Conservation (phyloP, 2,329 filamentous ascomycete species). For the Colletotrichum brevisporum region DNA sequence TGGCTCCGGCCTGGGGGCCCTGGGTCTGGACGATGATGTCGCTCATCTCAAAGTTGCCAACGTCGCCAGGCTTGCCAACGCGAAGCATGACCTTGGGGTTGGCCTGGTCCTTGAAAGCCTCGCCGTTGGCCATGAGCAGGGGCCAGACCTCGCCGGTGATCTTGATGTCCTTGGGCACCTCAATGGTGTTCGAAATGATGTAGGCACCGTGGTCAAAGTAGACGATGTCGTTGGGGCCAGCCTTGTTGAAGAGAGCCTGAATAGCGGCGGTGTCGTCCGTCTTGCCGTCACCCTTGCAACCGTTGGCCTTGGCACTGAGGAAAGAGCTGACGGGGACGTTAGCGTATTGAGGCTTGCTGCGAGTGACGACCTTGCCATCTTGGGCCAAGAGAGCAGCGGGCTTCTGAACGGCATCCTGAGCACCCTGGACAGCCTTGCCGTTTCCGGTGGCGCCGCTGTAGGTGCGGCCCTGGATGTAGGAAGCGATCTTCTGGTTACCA, state of each 20-base stretch:
- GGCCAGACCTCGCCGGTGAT: conserved; percentile 95
- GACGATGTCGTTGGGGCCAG: conserved; percentile 74
- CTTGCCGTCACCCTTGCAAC: conserved; percentile 88
- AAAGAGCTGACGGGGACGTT: conserved; percentile 77
- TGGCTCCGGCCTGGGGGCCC: conserved; percentile 87
- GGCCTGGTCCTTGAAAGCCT: conserved; percentile 78
- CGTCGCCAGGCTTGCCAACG: conserved; percentile 82
- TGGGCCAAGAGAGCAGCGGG: conserved; percentile 75
- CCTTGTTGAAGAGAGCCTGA: conserved; percentile 81
- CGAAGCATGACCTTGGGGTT: conserved; percentile 90
- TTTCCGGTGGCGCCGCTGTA: conserved; percentile 66
- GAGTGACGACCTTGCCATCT: conserved; percentile 80
- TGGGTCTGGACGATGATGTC: conserved; percentile 89
- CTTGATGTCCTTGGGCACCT: conserved; percentile 83
- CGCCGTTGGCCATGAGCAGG: conserved; percentile 86
- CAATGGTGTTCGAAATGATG: conserved; percentile 77
- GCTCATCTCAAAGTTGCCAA: conserved; percentile 86
- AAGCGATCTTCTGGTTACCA: conserved; percentile 77
- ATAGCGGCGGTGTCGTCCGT: conserved; percentile 91
- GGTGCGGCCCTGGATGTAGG: conserved; percentile 85
- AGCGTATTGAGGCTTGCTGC: conserved; percentile 91
- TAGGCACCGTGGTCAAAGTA: conserved; percentile 85
- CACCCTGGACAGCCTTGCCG: conserved; percentile 71
- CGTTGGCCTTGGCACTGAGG: conserved; percentile 84
- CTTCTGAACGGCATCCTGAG: conserved; percentile 70